A percentile compares a stretch with the other conserved stretches of the same genome.
Conservation (phyloP, 768 basidiomycete species). For the Leccinum disarticulatum region DNA sequence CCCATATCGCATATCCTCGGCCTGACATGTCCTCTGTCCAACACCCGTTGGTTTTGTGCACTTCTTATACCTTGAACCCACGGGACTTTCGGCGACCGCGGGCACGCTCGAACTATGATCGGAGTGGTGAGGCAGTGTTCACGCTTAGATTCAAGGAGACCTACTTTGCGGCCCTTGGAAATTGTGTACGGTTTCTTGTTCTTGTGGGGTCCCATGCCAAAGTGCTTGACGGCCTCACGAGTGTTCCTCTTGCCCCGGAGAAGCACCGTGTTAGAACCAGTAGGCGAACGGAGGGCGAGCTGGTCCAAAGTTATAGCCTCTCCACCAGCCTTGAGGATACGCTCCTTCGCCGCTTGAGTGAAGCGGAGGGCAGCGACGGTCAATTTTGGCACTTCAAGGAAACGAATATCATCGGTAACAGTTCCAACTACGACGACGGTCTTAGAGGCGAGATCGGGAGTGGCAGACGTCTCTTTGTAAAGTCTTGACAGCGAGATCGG, state of each 20-base stretch:
- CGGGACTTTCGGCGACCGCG: constrained; percentile 99
- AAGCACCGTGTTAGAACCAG: constrained; percentile 92
- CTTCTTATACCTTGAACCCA: constrained; percentile 88
- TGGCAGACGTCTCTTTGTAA: constrained; percentile 71
- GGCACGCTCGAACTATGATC: constrained; percentile 82
- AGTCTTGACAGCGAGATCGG: constrained; percentile 95
- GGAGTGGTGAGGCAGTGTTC: background rate
- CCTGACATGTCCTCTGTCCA: constrained; percentile 25
- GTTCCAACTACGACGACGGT: constrained; percentile 88
- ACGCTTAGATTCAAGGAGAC: constrained; percentile 6
- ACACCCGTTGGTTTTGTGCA: constrained; percentile 35
- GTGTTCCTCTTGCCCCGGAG: constrained; percentile 90
- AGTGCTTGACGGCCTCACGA: constrained; percentile 96
- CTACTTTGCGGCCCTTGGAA: constrained; percentile 94
- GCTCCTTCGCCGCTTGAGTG: constrained; percentile 89
- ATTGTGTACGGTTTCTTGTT: constrained; percentile 96
- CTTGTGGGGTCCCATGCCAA: constrained; percentile 98
- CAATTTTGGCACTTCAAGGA: constrained; percentile 83
- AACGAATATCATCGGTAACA: constrained; percentile 93
- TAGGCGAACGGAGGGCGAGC: constrained; percentile 91
- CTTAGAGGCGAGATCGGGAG: constrained; percentile 71
- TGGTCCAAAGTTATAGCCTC: constrained; percentile 95
- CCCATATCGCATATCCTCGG: constrained; percentile 36
- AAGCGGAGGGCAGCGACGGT: constrained; percentile 93
- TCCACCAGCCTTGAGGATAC: constrained; percentile 94